Evolutionary conservation across 148 eudicot genomes (phyloP), one percentile per base, ranked within the genome.

Genomic region (Persicaria tinctoria): DNA sequence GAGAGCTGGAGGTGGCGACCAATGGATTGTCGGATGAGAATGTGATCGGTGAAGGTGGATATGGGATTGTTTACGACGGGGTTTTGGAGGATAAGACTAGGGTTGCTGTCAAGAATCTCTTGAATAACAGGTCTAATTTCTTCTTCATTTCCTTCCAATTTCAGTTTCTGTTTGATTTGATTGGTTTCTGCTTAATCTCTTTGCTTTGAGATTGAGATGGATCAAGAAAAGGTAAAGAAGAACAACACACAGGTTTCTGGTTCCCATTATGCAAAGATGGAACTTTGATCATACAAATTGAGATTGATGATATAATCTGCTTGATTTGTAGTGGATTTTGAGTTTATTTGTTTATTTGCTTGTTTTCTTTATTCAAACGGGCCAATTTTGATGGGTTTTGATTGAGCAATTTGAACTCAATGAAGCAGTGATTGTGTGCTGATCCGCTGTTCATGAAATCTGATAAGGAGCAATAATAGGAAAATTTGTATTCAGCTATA

Each of bases 1-100:
- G 98, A 50, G 98, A 93, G 83, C 82, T 93, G 16, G 97, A 93
- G 76, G 78, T 83, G 3, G 96, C 98, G 0, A 91, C 93, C 0
- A 87, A 93, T 79, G 82, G 85, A 2, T 82, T 93, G 77, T 70
- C 89, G 54, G 68, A 74, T 46, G 76, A 38, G 66, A 74, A 74
- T 74, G 76, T 74, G 63, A 27, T 69, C 38, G 74, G 76, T 16
- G 70, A 76, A 32, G 55, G 64, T 13, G 68, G 76, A 6, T 74
- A 56, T 74, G 76, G 76, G 76, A 74, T 74, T 44, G 48, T 74
- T 16, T 74, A 74, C 10, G 38, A 11, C 17, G 76, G 76, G 59
- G 68, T 74, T 32, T 56, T 74, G 50, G 47, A 23, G 76, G 76
- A 74, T 41, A 45, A 57, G 8, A 56, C 76, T 54, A 41, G 49